Percentiles rank a stretch among this genome's conserved stretches.
Evolutionary conservation across 108 stramenopile genomes (phyloP).

Genomic region (Aurantiochytrium sp.): DNA sequence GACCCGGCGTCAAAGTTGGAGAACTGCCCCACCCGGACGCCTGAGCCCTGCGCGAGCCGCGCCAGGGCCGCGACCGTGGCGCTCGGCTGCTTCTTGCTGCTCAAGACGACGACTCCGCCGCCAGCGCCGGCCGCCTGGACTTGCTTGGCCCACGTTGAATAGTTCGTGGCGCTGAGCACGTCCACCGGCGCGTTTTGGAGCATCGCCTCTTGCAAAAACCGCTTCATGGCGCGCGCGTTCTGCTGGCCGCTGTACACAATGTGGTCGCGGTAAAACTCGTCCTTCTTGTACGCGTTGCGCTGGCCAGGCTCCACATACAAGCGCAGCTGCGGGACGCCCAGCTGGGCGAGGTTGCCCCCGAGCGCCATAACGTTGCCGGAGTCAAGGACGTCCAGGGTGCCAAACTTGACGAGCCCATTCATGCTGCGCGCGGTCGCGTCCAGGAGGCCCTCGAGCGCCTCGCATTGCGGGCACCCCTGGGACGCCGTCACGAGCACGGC

Average conservation of each 20-base stretch:
- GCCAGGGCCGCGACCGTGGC: not conserved
- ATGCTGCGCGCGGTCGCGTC: not conserved
- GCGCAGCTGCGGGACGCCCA: not conserved
- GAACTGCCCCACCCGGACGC: not conserved
- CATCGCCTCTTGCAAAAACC: not conserved
- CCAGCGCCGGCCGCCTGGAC: not conserved
- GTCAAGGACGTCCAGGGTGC: not conserved
- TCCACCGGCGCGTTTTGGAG: not conserved
- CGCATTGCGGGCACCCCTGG: conserved; percentile 3
- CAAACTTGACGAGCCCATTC: not conserved
- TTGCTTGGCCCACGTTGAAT: not conserved
- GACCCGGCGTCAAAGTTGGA: not conserved
- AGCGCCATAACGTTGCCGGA: not conserved
- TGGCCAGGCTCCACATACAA: not conserved
- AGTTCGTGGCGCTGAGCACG: not conserved
- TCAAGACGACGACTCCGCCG: not conserved
- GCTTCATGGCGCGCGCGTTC: not conserved
- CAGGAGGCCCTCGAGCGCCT: not conserved
- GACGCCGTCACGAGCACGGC: not conserved
- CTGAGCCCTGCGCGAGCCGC: not conserved
- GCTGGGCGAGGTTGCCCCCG: not conserved
- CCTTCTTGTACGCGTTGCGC: conserved; percentile 19
- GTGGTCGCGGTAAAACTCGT: not conserved
- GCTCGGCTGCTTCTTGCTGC: not conserved
- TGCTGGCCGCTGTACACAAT: not conserved